Percentiles rank a stretch among this genome's conserved stretches.
Evolutionary conservation across 164 flowering plant species (phyloP).

Genomic region (Cinnamomum chago): DNA sequence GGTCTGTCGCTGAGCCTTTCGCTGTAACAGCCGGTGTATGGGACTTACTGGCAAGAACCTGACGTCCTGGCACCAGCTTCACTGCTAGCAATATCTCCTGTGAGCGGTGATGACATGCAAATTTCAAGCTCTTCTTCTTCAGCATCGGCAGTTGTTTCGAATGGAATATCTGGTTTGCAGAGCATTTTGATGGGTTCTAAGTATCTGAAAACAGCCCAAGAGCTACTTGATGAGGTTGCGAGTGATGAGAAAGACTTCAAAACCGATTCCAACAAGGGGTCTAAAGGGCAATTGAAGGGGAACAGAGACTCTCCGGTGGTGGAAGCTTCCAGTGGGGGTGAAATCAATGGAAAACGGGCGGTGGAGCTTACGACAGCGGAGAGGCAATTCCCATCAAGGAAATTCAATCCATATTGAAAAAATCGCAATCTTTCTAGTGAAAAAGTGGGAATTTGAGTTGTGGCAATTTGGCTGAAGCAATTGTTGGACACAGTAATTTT

Average conservation of each 20-base stretch:
- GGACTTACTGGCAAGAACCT: too few relatives aligned
- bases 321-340: slow-evolving; percentile 39
- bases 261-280: slow-evolving; percentile 24
- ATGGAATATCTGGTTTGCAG: slow-evolving; percentile 55
- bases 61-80: slow-evolving; percentile 12
- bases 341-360: slow-evolving; percentile 29
- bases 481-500: too few relatives aligned
- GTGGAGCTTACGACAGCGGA: slow-evolving; percentile 70
- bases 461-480: not conserved
- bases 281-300: slow-evolving; percentile 28
- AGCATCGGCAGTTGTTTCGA: slow-evolving; percentile 50
- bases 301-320: slow-evolving; percentile 30
- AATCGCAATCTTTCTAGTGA: not conserved
- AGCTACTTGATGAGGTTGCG: slow-evolving; percentile 85
- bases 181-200: slow-evolving; percentile 76
- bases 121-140: slow-evolving; percentile 50
- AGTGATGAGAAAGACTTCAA: slow-evolving; percentile 52
- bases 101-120: slow-evolving; percentile 33
- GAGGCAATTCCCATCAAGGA: slow-evolving; percentile 24
- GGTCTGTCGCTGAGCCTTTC: slow-evolving; percentile 84
- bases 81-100: slow-evolving; percentile 29
- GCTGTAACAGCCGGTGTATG: slow-evolving; percentile 45
- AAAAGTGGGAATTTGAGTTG: not conserved
- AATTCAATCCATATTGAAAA: not conserved
- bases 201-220: slow-evolving; percentile 85